phyloP scores from a whole-genome alignment of 2,329 filamentous ascomycete species.

The Sporothrix variecibatus region DNA sequence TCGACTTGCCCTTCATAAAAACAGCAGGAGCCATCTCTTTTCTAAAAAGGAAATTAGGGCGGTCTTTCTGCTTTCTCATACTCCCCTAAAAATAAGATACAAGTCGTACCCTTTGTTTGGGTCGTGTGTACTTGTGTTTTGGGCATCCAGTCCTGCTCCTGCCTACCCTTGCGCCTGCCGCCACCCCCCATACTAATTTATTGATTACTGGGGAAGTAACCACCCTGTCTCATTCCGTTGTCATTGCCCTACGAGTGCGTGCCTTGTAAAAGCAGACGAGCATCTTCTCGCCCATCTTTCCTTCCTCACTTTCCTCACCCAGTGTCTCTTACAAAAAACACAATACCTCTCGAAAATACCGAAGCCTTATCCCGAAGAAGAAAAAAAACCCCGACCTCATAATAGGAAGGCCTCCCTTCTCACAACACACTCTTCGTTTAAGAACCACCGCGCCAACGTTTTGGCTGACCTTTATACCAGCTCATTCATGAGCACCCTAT shows the following conservation, averaged over 20 bases:
- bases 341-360: slow-evolving; percentile 1
- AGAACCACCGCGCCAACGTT: slow-evolving; percentile 4
- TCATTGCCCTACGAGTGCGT: slow-evolving; percentile 7
- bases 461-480: slow-evolving; percentile 5
- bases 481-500: slow-evolving; percentile 26
- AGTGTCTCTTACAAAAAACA: not conserved
- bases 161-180: not conserved
- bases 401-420: not conserved
- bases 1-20: not conserved
- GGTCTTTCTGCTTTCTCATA: not conserved
- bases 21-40: not conserved
- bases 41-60: not conserved
- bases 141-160: not conserved
- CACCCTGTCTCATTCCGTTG: not conserved
- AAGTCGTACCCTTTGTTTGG: not conserved
- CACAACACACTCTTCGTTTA: not conserved
- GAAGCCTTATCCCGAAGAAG: not conserved
- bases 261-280: not conserved
- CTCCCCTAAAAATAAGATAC: not conserved
- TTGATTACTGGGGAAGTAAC: slow-evolving; percentile 12
- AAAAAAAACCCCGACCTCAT: not conserved
- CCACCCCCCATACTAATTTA: not conserved
- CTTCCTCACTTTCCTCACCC: not conserved
- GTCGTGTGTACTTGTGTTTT: not conserved
- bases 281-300: not conserved